Base-by-base conservation (phyloP, 805 yeast species). In the Zygosaccharomyces lentus region DNA sequence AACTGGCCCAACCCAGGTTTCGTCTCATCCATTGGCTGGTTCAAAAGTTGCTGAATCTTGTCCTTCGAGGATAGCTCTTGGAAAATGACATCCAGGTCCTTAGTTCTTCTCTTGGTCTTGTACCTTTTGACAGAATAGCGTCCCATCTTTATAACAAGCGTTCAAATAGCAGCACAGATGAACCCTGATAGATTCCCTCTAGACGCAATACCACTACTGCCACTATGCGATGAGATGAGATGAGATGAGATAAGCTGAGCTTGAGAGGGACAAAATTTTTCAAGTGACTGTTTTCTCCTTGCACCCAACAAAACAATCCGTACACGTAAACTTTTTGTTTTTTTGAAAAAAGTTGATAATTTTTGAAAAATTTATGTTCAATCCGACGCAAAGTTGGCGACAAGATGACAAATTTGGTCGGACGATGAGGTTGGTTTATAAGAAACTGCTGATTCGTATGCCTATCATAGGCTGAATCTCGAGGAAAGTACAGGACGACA, bases 1-100 rank as follows among this genome's bases (percentile, higher is more conserved):
- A 79, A 84, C 67, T 93, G 98, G 12, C 96, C 99, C 54, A 93
- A 70, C 1, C 99, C 99, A 1, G 97, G 90, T 61, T 84, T 83
- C 36, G 81, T 79, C 68, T 91, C 98, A 66, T 91, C 96, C 46
- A 86, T 66, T 4, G 87, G 85, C 67, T 91, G 98, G 62, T 85
- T 82, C 62, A 86, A 77, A 47, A 89, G 72, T 34, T 74, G 70
- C 46, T 74, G 66, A 45, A 88, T 82, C n/a, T 82, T 69, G 31
- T 81, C 84, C 32, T 76, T 73, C 3, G 80, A 67, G 2, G 83
- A 70, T 43, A 93, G 66, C 60, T 93, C 99, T 31, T 78, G 73
- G 59, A 84, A 79, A 49, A 93, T 84, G 58, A 82, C 78, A 62
- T 93, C 99, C 48, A 87, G 70, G 59, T 89, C 97, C 64, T 83